Evolutionary conservation across 164 flowering plant genomes (phyloP).

Genomic region (Cinnamomum chago): DNA sequence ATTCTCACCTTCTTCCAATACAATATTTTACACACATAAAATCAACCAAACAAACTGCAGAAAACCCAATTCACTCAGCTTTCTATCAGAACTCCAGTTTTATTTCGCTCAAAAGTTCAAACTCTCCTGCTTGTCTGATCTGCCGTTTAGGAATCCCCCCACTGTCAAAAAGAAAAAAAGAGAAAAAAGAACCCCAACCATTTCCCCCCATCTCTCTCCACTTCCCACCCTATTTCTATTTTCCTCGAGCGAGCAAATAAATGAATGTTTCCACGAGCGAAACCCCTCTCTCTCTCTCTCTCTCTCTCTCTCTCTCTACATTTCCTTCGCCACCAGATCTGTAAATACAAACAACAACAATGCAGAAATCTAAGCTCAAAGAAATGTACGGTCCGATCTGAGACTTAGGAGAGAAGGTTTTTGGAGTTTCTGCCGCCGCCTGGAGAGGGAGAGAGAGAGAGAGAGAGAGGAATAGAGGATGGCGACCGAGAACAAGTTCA

Average conservation of each 20-base stretch:
- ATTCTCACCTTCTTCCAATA: no score
- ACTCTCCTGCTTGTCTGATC: slow-evolving; percentile 27
- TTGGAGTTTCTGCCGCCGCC: neutral
- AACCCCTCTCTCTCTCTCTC: neutral
- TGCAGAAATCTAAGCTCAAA: neutral
- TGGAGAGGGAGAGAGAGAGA: no score
- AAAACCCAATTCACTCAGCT: neutral
- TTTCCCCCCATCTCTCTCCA: neutral
- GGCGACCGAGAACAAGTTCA: slow-evolving; percentile 46
- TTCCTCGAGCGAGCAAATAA: no score
- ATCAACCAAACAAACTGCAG: no score
- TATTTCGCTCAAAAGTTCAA: slow-evolving; percentile 15
- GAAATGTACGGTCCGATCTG: no score
- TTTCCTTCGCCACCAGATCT: neutral
- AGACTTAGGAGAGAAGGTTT: neutral
- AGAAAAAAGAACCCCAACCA: neutral
- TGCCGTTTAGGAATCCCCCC: slow-evolving; percentile 16
- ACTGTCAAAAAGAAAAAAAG: neutral
- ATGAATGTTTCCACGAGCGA: no score
- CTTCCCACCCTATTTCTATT: neutral
- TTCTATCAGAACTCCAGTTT: slow-evolving; percentile 8
- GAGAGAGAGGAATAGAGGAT: slow-evolving; percentile 20
- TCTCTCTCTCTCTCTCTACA: neutral
- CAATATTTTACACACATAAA: no score
- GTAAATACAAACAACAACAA: neutral